A percentile compares a stretch with the other conserved stretches of the same genome.
These are phyloP conservation scores for Erigeron philadelphicus DNA, from an alignment of 140 eudicot genomes.

Conservation along the genomic window DNA sequence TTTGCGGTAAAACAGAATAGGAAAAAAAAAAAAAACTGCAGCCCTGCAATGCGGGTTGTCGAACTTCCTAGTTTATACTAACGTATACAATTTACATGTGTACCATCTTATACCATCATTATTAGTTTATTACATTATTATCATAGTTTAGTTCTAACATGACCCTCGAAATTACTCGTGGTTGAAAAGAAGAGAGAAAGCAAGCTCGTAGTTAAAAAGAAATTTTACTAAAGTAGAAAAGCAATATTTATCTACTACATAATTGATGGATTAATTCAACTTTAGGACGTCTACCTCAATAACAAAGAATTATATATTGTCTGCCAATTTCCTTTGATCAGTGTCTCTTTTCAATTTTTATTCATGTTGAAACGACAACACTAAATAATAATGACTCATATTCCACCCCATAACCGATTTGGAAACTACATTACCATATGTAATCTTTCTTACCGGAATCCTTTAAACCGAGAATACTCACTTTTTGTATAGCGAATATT, in stretches of 20 bases:
- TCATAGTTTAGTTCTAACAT: too few species aligned
- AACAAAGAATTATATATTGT: conserved; percentile 27
- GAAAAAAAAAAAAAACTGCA: too few species aligned
- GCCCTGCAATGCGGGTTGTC: too few species aligned
- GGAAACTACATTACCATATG: conserved; percentile 6
- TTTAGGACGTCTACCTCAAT: conserved; percentile 34
- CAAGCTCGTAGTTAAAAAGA: background rate
- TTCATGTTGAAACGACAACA: conserved; percentile 39
- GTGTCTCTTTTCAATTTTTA: conserved; percentile 23
- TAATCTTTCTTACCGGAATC: conserved; percentile 4
- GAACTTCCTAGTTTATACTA: too few species aligned
- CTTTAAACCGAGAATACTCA: background rate
- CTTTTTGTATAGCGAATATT: background rate
- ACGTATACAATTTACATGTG: too few species aligned
- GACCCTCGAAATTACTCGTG: too few species aligned
- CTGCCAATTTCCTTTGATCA: conserved; percentile 34
- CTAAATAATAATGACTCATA: conserved; percentile 31
- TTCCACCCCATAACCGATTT: conserved; percentile 24
- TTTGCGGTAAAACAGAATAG: too few species aligned
- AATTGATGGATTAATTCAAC: conserved; percentile 16
- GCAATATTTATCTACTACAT: background rate
- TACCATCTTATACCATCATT: too few species aligned
- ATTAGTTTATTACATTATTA: too few species aligned
- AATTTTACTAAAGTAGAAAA: background rate
- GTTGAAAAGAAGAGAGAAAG: background rate